A percentile compares a stretch with the other conserved stretches of the same genome.
Evolutionary conservation across 306 rosid genomes (phyloP).

Genomic region (Pachyrhizus erosus): DNA sequence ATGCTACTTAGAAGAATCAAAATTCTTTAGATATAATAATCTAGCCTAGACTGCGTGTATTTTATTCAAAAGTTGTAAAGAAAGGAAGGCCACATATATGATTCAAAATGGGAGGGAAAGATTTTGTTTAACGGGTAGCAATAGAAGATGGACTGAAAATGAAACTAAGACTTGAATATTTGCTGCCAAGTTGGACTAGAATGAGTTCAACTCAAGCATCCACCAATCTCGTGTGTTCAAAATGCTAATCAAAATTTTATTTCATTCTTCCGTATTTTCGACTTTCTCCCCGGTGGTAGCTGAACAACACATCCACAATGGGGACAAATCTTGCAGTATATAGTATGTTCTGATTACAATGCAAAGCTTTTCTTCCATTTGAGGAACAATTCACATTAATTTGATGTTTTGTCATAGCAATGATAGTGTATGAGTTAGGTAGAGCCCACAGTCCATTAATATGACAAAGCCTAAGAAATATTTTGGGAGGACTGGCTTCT

Average conservation of each 20-base stretch:
- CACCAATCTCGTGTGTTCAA: constrained; percentile 19
- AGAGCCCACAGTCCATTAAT: constrained; percentile 29
- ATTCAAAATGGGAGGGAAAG: constrained; percentile 40
- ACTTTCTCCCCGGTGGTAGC: constrained; percentile 27
- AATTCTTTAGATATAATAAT: constrained; percentile 18
- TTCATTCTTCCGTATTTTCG: constrained; percentile 27
- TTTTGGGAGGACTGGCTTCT: not conserved
- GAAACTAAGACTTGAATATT: constrained; percentile 46
- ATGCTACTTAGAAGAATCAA: constrained; percentile 40
- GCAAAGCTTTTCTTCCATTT: constrained; percentile 7
- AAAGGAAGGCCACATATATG: constrained; percentile 35
- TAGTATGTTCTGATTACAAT: not conserved
- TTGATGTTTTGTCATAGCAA: not conserved
- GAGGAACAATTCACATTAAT: not conserved
- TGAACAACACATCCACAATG: constrained; percentile 41
- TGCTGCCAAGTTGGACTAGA: constrained; percentile 49
- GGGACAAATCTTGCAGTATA: not conserved
- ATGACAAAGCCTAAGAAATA: not conserved
- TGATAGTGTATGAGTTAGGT: constrained; percentile 30
- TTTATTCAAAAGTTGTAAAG: constrained; percentile 23
- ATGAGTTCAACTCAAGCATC: constrained; percentile 27
- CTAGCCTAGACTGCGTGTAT: constrained; percentile 21
- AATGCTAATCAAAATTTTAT: constrained; percentile 9
- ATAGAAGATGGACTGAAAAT: constrained; percentile 11
- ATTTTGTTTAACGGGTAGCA: constrained; percentile 28